A percentile compares a stretch with the other conserved stretches of the same genome.
Conservation (phyloP, 805 yeast species). For the Cyberlindnera mycetangii region DNA sequence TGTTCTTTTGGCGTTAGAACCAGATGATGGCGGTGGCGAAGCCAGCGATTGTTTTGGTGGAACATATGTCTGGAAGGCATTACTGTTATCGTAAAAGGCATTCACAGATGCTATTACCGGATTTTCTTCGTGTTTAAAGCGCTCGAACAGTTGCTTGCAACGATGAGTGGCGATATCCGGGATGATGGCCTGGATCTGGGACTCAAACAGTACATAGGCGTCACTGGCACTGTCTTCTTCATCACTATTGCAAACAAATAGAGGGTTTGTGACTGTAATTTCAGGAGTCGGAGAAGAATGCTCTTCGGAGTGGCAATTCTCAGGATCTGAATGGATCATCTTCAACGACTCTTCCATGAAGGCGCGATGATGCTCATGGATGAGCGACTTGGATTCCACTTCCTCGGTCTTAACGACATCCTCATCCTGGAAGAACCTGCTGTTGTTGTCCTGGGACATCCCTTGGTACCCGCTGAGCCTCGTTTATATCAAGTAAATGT, state of each 20-base stretch:
- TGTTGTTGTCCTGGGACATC: conserved; percentile 6
- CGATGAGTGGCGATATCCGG: conserved; percentile 29
- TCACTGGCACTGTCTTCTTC: conserved; percentile 17
- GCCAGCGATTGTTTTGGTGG: neutral
- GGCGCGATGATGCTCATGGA: conserved; percentile 5
- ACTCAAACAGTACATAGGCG: conserved; percentile 28
- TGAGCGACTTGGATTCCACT: neutral
- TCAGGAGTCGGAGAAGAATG: neutral
- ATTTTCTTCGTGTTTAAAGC: conserved; percentile 28
- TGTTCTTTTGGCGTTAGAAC: neutral
- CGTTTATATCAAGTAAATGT: too few species aligned
- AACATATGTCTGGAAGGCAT: conserved; percentile 5
- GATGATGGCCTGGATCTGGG: conserved; percentile 34
- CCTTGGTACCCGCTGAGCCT: too few species aligned
- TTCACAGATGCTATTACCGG: conserved; percentile 38
- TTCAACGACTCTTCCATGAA: conserved; percentile 1
- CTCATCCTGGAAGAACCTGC: conserved; percentile 18
- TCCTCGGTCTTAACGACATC: neutral
- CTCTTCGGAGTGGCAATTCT: neutral
- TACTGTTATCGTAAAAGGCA: conserved; percentile 18
- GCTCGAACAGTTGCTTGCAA: conserved; percentile 26
- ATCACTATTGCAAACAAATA: conserved; percentile 18
- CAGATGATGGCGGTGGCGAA: neutral
- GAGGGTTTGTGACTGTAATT: neutral
- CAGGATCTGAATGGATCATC: conserved; percentile 4